A percentile compares a stretch with the other conserved stretches of the same genome.
Evolutionary conservation across 352 stramenopile genomes (phyloP).

Genomic region (Pythium guiyangense): DNA sequence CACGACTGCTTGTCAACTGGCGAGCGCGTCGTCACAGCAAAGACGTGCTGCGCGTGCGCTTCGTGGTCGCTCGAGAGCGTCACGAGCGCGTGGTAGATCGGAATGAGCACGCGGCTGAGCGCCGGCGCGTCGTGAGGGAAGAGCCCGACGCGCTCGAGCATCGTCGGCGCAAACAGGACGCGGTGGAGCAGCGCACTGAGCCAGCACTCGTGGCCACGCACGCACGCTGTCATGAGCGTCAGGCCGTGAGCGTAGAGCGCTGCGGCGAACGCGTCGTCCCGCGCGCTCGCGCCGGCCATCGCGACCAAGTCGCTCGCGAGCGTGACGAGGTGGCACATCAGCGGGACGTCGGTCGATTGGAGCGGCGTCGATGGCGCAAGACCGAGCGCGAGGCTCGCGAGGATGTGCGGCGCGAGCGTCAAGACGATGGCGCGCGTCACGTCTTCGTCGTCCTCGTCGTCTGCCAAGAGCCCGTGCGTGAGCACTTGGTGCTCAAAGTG

Average conservation of each 20-base stretch:
- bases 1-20: constrained; percentile 35
- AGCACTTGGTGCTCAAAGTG: constrained; percentile 28
- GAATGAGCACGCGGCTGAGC: constrained; percentile 49
- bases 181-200: constrained; percentile 36
- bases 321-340: constrained; percentile 16
- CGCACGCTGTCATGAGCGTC: constrained; percentile 31
- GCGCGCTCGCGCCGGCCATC: constrained; percentile 9
- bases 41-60: constrained; percentile 36
- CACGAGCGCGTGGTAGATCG: constrained; percentile 66
- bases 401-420: constrained; percentile 8
- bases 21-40: constrained; percentile 13
- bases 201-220: constrained; percentile 44
- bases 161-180: constrained; percentile 40
- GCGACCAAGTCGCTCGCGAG: constrained; percentile 11
- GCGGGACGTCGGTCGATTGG: neutral
- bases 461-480: constrained; percentile 22
- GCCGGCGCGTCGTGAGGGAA: constrained; percentile 35
- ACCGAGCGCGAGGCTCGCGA: neutral
- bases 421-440: constrained; percentile 16
- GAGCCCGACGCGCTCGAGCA: constrained; percentile 35
- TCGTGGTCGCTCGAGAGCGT: constrained; percentile 50
- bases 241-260: constrained; percentile 36
- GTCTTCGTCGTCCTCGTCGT: constrained; percentile 58
- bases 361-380: neutral
- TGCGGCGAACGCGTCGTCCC: constrained; percentile 28